Percentiles rank a stretch among this genome's conserved stretches.
phyloP scores from a whole-genome alignment of 352 stramenopile species.

The Globisporangium emineosum region DNA sequence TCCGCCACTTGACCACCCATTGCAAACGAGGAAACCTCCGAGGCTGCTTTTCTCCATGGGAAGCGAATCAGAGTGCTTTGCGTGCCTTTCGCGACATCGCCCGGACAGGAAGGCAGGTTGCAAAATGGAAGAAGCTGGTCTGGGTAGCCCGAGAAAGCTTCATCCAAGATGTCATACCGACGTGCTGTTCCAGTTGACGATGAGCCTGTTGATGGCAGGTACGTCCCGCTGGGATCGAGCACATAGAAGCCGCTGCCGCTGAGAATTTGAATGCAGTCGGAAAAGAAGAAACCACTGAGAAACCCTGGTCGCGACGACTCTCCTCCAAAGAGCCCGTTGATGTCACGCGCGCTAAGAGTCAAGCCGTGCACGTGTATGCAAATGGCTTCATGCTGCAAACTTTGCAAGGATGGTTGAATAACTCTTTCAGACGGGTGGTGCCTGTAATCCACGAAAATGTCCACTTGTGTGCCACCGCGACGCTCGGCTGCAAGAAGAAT shows the following conservation, averaged over 20 bases:
- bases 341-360: slow-evolving; percentile 42
- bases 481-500: slow-evolving; percentile 57
- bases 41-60: slow-evolving; percentile 50
- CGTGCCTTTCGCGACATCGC: slow-evolving; percentile 46
- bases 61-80: slow-evolving; percentile 70
- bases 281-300: slow-evolving; percentile 58
- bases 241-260: slow-evolving; percentile 75
- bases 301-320: slow-evolving; percentile 53
- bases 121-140: slow-evolving; percentile 75
- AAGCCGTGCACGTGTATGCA: slow-evolving; percentile 69
- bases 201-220: slow-evolving; percentile 22
- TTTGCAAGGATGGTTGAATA: slow-evolving; percentile 67
- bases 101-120: slow-evolving; percentile 55
- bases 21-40: slow-evolving; percentile 36
- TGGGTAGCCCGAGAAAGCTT: slow-evolving; percentile 67
- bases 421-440: slow-evolving; percentile 63
- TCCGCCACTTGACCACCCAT: slow-evolving; percentile 26
- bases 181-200: slow-evolving; percentile 26
- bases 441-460: slow-evolving; percentile 69
- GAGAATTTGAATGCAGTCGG: slow-evolving; percentile 78
- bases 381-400: slow-evolving; percentile 64
- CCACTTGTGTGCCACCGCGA: slow-evolving; percentile 45
- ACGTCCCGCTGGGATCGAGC: slow-evolving; percentile 61
- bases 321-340: slow-evolving; percentile 49
- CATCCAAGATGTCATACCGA: slow-evolving; percentile 54